Conservation (phyloP, 192 early-diverging fungal species). For the Entophlyctis luteolus region DNA sequence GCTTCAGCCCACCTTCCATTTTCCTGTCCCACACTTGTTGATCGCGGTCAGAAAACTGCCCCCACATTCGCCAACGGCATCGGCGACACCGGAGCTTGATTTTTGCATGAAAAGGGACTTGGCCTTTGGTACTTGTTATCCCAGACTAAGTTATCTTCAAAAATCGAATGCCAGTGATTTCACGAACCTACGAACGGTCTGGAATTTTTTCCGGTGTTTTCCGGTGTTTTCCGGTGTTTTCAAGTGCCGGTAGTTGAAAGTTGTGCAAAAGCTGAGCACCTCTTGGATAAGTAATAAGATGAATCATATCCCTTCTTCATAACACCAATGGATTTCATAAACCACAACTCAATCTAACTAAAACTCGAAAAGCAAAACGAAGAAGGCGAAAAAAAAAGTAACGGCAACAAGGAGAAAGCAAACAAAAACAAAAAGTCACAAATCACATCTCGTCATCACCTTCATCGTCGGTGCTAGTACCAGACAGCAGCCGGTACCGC, state of each 20-base stretch:
- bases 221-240: background rate
- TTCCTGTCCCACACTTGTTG: too few species aligned
- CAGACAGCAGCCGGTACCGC: slow-evolving; percentile 17
- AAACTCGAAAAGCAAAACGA: background rate
- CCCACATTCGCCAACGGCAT: too few species aligned
- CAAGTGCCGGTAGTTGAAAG: background rate
- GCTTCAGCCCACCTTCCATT: too few species aligned
- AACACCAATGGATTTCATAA: background rate
- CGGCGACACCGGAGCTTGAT: too few species aligned
- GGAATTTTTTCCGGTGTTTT: too few species aligned
- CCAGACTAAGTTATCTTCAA: too few species aligned
- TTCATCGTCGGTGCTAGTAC: slow-evolving; percentile 14
- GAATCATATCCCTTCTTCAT: background rate
- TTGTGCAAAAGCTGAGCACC: background rate
- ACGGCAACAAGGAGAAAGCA: background rate
- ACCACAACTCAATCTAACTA: background rate
- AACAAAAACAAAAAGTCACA: background rate
- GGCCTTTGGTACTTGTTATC: too few species aligned
- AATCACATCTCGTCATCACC: slow-evolving; percentile 7
- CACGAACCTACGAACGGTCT: too few species aligned
- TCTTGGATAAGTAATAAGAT: background rate
- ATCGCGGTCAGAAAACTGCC: too few species aligned
- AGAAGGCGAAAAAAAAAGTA: background rate
- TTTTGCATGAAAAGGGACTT: too few species aligned
- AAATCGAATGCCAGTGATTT: too few species aligned